Conservation (phyloP, 306 rosid species). For the Trifolium subterraneum region DNA sequence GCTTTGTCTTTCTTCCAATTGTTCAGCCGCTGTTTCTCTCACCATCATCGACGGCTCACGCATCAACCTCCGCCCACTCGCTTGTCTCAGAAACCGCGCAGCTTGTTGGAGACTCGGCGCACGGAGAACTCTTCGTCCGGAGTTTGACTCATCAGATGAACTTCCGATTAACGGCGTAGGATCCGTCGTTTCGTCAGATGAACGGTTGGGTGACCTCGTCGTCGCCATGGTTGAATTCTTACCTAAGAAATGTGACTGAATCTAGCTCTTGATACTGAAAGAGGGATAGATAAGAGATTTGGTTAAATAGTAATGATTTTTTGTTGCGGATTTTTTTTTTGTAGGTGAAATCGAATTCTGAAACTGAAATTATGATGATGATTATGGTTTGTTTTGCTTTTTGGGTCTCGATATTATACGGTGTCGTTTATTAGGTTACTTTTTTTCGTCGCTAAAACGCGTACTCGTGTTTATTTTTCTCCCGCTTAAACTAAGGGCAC, state of each 20-base stretch:
- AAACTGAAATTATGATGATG: background rate
- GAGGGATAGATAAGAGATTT: background rate
- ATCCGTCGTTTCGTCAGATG: constrained; percentile 69
- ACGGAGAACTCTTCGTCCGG: constrained; percentile 61
- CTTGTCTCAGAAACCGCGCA: constrained; percentile 87
- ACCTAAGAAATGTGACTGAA: background rate
- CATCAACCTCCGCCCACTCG: constrained; percentile 80
- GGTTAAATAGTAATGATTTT: background rate
- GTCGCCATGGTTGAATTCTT: constrained; percentile 57
- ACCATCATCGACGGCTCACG: constrained; percentile 97
- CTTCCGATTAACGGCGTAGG: constrained; percentile 65
- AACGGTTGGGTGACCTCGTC: constrained; percentile 60
- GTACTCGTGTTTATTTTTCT: background rate
- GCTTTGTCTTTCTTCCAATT: constrained; percentile 90
- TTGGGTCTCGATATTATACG: background rate
- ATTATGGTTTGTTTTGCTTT: background rate
- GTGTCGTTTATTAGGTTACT: background rate
- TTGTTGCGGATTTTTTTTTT: background rate
- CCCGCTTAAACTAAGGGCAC: constrained; percentile 16
- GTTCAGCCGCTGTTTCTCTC: constrained; percentile 94
- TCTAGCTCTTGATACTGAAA: background rate
- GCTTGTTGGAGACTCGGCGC: constrained; percentile 87
- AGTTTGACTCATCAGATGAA: constrained; percentile 63
- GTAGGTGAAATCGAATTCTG: background rate
- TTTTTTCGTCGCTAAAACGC: background rate